These are phyloP conservation scores for Solanum piurae DNA, from an alignment of 257 asterid species.

Conservation along the genomic window DNA sequence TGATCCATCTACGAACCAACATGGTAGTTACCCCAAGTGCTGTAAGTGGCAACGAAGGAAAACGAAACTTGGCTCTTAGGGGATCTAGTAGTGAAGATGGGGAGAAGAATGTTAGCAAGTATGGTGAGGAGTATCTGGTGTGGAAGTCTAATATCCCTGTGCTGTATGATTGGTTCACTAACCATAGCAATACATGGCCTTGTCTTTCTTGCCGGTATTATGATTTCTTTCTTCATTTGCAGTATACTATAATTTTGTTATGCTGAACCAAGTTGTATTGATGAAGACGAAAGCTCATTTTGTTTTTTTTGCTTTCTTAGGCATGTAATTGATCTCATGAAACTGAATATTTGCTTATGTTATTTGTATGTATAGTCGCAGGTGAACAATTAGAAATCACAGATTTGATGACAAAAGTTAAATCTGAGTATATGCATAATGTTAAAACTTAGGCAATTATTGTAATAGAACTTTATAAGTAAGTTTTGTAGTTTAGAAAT, in stretches of 20 bases:
- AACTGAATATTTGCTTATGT: neutral
- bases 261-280: neutral
- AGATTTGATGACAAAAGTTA: neutral
- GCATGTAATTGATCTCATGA: neutral
- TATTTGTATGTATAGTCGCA: neutral
- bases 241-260: neutral
- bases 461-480: neutral
- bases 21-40: neutral
- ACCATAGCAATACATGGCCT: constrained; percentile 54
- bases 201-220: constrained; percentile 62
- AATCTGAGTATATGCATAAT: neutral
- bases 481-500: neutral
- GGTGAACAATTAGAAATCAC: neutral
- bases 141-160: neutral
- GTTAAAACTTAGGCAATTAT: neutral
- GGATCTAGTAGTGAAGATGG: neutral
- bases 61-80: neutral
- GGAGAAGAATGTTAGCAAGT: neutral
- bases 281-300: constrained; percentile 19
- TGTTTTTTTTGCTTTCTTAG: neutral
- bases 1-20: neutral
- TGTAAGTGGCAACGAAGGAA: neutral
- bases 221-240: neutral
- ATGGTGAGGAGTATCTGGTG: neutral
- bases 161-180: constrained; percentile 57